Evolutionary conservation across 805 yeast species (phyloP).

Genomic region (Barnettozyma sucrosica): DNA sequence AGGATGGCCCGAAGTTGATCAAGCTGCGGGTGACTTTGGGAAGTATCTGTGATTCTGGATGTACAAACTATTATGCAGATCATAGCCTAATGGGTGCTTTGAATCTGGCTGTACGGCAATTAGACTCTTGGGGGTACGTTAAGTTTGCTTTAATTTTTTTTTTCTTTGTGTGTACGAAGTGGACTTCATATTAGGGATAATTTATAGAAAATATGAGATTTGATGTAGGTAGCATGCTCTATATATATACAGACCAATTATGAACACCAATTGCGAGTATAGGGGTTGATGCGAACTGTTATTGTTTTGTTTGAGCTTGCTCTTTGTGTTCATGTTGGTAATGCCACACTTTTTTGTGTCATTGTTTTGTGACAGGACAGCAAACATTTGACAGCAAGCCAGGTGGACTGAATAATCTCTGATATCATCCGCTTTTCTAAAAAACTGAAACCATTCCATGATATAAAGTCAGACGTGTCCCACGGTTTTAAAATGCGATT

Average conservation of each 20-base stretch:
- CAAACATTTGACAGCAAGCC: neutral
- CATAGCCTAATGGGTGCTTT: neutral
- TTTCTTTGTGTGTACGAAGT: neutral
- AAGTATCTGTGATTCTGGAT: neutral
- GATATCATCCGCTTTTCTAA: neutral
- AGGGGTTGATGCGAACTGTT: neutral
- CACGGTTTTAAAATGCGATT: too few species aligned
- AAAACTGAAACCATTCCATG: neutral
- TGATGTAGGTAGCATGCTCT: neutral
- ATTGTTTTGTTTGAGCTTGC: neutral
- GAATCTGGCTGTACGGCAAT: neutral
- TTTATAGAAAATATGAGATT: neutral
- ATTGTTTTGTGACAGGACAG: neutral
- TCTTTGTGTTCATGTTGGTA: neutral
- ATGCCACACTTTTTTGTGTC: neutral
- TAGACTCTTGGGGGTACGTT: neutral
- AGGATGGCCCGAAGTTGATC: constrained; percentile 12
- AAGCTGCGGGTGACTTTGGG: constrained; percentile 1
- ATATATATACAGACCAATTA: too few species aligned
- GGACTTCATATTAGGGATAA: neutral
- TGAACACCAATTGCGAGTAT: neutral
- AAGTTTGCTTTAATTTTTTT: neutral
- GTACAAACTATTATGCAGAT: neutral
- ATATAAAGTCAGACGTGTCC: neutral
- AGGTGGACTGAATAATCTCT: neutral